A percentile compares a stretch with the other conserved stretches of the same genome.
Evolutionary conservation across 2,329 filamentous ascomycete species (phyloP).

Genomic region (Paraconiothyrium sp.): DNA sequence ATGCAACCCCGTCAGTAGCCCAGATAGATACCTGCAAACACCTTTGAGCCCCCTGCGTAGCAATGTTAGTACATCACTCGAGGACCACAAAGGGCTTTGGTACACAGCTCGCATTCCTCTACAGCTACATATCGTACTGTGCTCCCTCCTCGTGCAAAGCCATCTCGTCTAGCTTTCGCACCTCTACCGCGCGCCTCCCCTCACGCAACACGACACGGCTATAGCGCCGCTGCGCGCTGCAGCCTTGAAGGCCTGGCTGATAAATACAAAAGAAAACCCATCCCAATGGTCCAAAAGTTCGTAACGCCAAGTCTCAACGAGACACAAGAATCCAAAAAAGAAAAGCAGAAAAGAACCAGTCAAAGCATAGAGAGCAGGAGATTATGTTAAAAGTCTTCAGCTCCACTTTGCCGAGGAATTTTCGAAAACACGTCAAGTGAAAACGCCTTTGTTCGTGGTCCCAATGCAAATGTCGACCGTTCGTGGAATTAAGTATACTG

Average conservation of each 20-base stretch:
- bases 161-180: background rate
- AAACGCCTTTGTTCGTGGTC: conserved; percentile 39
- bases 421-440: conserved; percentile 4
- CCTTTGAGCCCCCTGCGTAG: background rate
- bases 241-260: conserved; percentile 5
- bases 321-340: conserved; percentile 8
- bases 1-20: background rate
- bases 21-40: background rate
- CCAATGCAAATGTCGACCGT: conserved; percentile 26
- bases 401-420: background rate
- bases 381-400: conserved; percentile 18
- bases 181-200: background rate
- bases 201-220: conserved; percentile 13
- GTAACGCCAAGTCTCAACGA: conserved; percentile 11
- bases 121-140: conserved; percentile 13
- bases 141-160: background rate
- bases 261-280: conserved; percentile 9
- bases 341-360: conserved; percentile 1
- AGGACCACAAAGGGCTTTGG: conserved; percentile 8
- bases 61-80: background rate
- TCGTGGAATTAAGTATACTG: conserved; percentile 39
- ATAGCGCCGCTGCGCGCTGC: conserved; percentile 7
- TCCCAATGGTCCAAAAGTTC: conserved; percentile 8
- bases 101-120: conserved; percentile 26
- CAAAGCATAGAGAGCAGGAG: conserved; percentile 14